Conservation (phyloP, 495 filamentous ascomycete genomes). For the Glarea lozoyensis region DNA sequence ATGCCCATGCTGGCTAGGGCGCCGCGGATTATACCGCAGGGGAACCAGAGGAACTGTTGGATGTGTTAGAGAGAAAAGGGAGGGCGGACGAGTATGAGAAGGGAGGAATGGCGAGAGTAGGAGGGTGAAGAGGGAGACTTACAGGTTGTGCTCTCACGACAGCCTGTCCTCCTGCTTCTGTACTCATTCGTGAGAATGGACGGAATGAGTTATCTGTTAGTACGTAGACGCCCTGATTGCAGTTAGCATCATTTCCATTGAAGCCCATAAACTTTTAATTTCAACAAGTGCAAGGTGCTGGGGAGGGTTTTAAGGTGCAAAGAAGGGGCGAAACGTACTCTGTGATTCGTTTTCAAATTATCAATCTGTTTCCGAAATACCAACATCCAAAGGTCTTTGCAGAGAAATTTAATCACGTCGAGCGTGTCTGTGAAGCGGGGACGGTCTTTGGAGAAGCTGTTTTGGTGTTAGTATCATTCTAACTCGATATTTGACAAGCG, state of each 20-base stretch:
- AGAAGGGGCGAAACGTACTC: slow-evolving; percentile 40
- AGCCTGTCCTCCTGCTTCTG: slow-evolving; percentile 60
- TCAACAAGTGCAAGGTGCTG: too few relatives aligned
- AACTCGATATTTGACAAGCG: too few relatives aligned
- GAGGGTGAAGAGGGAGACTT: slow-evolving; percentile 25
- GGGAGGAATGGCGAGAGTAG: slow-evolving; percentile 3
- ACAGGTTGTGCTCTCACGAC: slow-evolving; percentile 73
- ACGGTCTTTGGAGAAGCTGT: slow-evolving; percentile 77
- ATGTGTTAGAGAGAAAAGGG: slow-evolving; percentile 4
- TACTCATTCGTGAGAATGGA: slow-evolving; percentile 79
- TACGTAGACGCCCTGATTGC: slow-evolving; percentile 77
- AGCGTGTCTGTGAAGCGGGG: slow-evolving; percentile 81
- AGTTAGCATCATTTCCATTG: slow-evolving; percentile 5
- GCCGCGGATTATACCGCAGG: slow-evolving; percentile 83
- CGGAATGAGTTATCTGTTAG: slow-evolving; percentile 90
- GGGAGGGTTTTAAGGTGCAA: slow-evolving; percentile 5
- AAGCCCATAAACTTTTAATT: too few relatives aligned
- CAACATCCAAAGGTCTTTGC: slow-evolving; percentile 93
- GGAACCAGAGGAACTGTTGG: slow-evolving; percentile 81
- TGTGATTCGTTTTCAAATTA: slow-evolving; percentile 96
- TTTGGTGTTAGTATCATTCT: neutral
- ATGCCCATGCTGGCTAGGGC: slow-evolving; percentile 86
- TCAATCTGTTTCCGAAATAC: slow-evolving; percentile 96
- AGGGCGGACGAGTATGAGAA: slow-evolving; percentile 7
- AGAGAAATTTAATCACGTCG: slow-evolving; percentile 94